A percentile compares a stretch with the other conserved stretches of the same genome.
These are phyloP conservation scores for Phialemonium atrogriseum DNA, from an alignment of 2,329 filamentous ascomycete genomes.

Conservation along the genomic window DNA sequence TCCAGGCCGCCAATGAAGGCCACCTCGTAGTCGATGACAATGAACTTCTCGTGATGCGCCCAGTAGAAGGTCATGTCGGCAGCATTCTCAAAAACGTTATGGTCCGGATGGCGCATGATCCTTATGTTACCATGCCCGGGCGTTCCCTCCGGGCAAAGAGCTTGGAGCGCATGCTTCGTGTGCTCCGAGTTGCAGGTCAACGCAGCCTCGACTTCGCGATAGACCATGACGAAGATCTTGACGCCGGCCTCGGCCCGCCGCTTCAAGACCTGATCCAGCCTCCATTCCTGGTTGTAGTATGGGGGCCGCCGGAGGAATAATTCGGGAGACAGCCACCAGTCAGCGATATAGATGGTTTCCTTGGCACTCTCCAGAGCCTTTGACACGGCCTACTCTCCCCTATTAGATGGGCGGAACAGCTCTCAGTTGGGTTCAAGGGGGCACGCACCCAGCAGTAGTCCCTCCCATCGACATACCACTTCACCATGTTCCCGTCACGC, in stretches of 20 bases:
- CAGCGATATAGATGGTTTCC: conserved; percentile 90
- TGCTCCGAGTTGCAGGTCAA: conserved; percentile 88
- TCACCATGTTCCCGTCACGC: conserved; percentile 74
- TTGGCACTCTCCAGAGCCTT: conserved; percentile 81
- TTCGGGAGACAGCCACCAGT: conserved; percentile 95
- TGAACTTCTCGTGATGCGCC: conserved; percentile 97
- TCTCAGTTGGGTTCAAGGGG: no score
- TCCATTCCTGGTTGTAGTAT: conserved; percentile 73
- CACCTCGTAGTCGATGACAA: conserved; percentile 83
- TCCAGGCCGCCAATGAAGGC: conserved; percentile 94
- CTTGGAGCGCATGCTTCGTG: conserved; percentile 78
- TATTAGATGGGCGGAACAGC: neutral
- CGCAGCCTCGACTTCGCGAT: conserved; percentile 76
- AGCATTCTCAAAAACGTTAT: conserved; percentile 88
- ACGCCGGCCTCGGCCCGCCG: conserved; percentile 84
- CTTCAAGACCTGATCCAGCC: conserved; percentile 81
- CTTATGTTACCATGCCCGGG: conserved; percentile 83
- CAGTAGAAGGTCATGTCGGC: conserved; percentile 97
- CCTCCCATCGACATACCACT: conserved; percentile 95
- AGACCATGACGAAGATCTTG: conserved; percentile 88
- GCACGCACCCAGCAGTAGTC: conserved; percentile 72
- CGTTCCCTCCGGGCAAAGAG: conserved; percentile 71
- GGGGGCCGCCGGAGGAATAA: conserved; percentile 80
- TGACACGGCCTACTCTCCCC: conserved; percentile 54
- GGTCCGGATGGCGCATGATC: conserved; percentile 86